Evolutionary conservation across 2,329 filamentous ascomycete species (phyloP), one percentile per base, ranked within the genome.

Genomic region (Epichloe bromicola): DNA sequence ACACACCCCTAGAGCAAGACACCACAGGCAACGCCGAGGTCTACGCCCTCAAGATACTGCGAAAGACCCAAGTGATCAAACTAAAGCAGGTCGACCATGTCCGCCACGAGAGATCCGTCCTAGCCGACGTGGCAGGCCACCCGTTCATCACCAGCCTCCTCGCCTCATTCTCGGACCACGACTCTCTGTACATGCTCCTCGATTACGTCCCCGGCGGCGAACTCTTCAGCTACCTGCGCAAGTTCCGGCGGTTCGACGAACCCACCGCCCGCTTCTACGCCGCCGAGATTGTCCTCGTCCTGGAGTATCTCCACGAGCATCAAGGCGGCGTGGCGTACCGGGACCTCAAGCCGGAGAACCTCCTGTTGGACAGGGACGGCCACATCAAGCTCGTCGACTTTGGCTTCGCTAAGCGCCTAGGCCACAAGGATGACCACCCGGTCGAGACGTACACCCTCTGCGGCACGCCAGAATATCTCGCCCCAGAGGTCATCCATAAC

Each of bases 51-150:
- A 91, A 91, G 74, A 88, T 89, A 51, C 68, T 91, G 57, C 80
- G 85, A 55, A 84, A 84, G 63, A 74, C 79, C 50, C 76, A 83
- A 60, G 83, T 93, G 43, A 85, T 93, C 65, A 83, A 83, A 56
- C 76, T 91, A 52, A 91, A 91, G 73, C 87, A 93, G 63, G 83
- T 91, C 58, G 86, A 91, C 68, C 87, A 93, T 67, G 86, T 91
- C 50, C 83, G 85, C 54, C 86, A 90, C 67, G 87, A 93, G 73
- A 83, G 86, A 59, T 79, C 82, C 55, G 83, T 91, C 58, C 79
- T 93, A 48, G 79, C 81, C 61, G 82, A 86, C 56, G 84, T 91
- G 46, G 82, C 84, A 45, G 86, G 86, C 23, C 83, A 90, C 63
- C 87, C 87, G 23, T 93, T 91, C 68, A 90, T 93, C 63, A 90